phyloP scores from a whole-genome alignment of 768 basidiomycete genomes.

The Termitomyces sp. region DNA sequence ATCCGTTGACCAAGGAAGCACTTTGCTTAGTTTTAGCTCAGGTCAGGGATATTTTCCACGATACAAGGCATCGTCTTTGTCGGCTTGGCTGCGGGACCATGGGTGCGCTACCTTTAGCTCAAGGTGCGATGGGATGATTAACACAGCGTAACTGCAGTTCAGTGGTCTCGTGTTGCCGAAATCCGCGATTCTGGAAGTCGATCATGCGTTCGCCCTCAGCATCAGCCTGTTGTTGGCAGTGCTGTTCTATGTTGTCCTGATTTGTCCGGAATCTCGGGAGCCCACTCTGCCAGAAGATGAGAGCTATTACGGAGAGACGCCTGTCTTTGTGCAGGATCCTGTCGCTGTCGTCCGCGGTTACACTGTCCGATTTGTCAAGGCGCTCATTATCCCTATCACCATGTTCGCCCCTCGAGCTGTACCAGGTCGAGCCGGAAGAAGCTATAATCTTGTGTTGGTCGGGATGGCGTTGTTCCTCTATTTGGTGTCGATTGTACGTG shows the following conservation, averaged over 20 bases:
- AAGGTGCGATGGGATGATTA: not conserved
- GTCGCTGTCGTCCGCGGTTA: conserved; percentile 20
- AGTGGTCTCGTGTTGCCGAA: conserved; percentile 52
- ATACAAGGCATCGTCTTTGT: conserved; percentile 73
- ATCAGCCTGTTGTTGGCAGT: conserved; percentile 30
- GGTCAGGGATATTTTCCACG: conserved; percentile 52
- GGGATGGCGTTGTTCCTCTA: conserved; percentile 61
- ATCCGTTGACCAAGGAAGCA: not conserved
- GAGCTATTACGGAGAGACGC: conserved; percentile 16
- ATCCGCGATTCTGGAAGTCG: conserved; percentile 47
- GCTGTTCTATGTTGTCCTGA: conserved; percentile 34
- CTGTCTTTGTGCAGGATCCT: conserved; percentile 25
- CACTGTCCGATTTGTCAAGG: conserved; percentile 26
- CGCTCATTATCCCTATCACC: conserved; percentile 58
- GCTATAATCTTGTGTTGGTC: conserved; percentile 72
- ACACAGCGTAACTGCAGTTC: conserved; percentile 21
- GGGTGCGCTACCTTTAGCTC: conserved; percentile 39
- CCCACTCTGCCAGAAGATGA: conserved; percentile 15
- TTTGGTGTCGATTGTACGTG: conserved; percentile 58
- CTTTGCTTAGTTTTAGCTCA: conserved; percentile 9
- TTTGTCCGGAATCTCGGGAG: conserved; percentile 51
- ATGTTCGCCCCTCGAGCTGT: conserved; percentile 61
- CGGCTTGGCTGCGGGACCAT: conserved; percentile 76
- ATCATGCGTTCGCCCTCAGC: conserved; percentile 37
- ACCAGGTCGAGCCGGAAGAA: conserved; percentile 37